phyloP scores from a whole-genome alignment of 106 monocot species.

The Posidonia australis region DNA sequence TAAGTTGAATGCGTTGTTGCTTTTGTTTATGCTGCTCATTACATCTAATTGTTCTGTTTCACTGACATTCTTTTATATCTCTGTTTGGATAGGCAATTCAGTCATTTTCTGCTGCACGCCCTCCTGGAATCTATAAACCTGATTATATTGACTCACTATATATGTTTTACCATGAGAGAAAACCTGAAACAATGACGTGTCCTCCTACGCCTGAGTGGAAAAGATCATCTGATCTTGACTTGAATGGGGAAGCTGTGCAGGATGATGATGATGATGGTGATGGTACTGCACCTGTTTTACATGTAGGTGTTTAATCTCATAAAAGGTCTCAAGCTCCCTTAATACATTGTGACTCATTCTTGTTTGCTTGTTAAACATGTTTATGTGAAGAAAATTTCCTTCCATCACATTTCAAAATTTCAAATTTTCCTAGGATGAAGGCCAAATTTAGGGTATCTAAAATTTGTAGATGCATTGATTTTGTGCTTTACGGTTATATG shows the following conservation, averaged over 20 bases:
- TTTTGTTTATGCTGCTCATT: background rate
- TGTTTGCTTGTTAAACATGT: too few relatives aligned
- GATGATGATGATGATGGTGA: constrained; percentile 26
- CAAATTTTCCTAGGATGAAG: too few relatives aligned
- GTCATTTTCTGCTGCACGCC: constrained; percentile 11
- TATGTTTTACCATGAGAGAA: constrained; percentile 26
- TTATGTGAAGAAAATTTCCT: too few relatives aligned
- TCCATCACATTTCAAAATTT: too few relatives aligned
- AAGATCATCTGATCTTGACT: constrained; percentile 25
- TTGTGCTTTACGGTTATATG: too few relatives aligned
- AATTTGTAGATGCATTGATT: too few relatives aligned
- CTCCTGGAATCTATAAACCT: constrained; percentile 30
- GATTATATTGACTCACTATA: constrained; percentile 28
- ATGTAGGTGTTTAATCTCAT: constrained; percentile 2
- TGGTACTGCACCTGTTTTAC: constrained; percentile 3
- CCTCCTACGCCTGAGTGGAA: constrained; percentile 31
- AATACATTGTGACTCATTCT: too few relatives aligned
- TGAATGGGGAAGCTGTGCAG: constrained; percentile 27
- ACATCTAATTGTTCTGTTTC: background rate
- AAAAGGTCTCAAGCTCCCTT: too few relatives aligned
- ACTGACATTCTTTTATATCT: background rate
- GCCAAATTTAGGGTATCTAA: too few relatives aligned
- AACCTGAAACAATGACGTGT: constrained; percentile 15
- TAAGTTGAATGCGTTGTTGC: constrained; percentile 1
- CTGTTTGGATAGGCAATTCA: constrained; percentile 13